Evolutionary conservation across 202 grass and related monocot species (phyloP), one percentile per base, ranked within the genome.

Genomic region (Tripidium arundinaceum): DNA sequence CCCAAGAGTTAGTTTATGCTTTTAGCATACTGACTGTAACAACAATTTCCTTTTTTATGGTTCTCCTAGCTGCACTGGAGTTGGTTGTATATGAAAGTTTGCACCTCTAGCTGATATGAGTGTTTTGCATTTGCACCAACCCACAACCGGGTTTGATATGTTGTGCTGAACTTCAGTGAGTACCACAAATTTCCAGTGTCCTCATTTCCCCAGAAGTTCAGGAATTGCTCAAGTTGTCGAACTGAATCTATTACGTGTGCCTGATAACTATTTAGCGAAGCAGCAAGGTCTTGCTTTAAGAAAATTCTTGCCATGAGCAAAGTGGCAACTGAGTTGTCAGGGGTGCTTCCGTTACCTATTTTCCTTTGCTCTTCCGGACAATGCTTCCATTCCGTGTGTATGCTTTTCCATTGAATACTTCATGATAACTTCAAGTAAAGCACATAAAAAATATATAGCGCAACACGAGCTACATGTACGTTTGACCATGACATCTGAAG

Each of bases 31-130:
- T 11, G n/a, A 57, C n/a, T 57, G n/a, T 57, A 57, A 57, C n/a
- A 57, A 57, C n/a, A 54, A 9, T 54, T 54, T 55, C n/a, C 52
- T 11, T 22, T 55, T 55, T 54, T 3, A 22, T 4, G 4, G 9
- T 70, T 40, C 3, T 74, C 55, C 47, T 34, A 11, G 52, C 37
- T 85, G 21, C 59, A 27, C 34, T 54, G 33, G 34, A 64, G 54
- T 54, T 65, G 7, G 22, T 70, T 80, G 41, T 70, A 84, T 36
- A 57, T 84, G 43, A 16, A 28, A 46, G 4, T 65, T 81, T 64
- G 54, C 57, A 65, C 71, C 42, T 43, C 22, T 49, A 19, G 7
- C 8, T 54, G 58, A 55, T 55, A 37, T 31, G 21, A 15, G 7
- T 8, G 18, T 71, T 62, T 19, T 14, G 11, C 12, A 39, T 34